These are phyloP conservation scores for Yarrowia sp. DNA, from an alignment of 805 yeast genomes.

Conservation along the genomic window DNA sequence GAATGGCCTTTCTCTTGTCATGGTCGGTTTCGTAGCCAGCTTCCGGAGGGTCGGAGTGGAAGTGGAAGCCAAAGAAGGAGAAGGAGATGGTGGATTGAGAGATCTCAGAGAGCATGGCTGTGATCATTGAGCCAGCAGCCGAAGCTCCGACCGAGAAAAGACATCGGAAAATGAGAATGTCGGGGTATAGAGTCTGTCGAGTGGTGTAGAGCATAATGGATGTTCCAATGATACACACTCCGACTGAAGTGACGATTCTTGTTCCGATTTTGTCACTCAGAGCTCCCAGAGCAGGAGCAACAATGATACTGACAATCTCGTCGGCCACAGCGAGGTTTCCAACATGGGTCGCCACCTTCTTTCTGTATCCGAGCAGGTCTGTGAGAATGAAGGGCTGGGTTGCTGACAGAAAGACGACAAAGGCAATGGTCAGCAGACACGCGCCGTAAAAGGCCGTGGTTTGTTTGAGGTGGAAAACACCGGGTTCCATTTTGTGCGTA, in stretches of 20 bases:
- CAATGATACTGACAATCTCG: slow-evolving; percentile 60
- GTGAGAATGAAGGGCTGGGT: slow-evolving; percentile 57
- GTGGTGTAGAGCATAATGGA: slow-evolving; percentile 60
- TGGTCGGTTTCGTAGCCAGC: slow-evolving; percentile 40
- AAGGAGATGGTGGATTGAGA: slow-evolving; percentile 43
- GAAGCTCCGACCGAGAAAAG: slow-evolving; percentile 68
- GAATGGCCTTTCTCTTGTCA: slow-evolving; percentile 57
- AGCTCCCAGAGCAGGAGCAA: slow-evolving; percentile 70
- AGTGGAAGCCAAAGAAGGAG: slow-evolving; percentile 45
- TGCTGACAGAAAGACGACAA: slow-evolving; percentile 55
- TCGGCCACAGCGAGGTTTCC: slow-evolving; percentile 64
- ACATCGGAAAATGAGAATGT: slow-evolving; percentile 58
- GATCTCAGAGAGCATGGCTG: slow-evolving; percentile 65
- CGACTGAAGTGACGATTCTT: slow-evolving; percentile 57
- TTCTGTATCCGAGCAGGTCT: slow-evolving; percentile 50
- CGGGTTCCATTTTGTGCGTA: slow-evolving; percentile 15
- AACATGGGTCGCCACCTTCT: slow-evolving; percentile 53
- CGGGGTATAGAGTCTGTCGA: slow-evolving; percentile 57
- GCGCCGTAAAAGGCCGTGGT: slow-evolving; percentile 34
- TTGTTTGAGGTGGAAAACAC: slow-evolving; percentile 32
- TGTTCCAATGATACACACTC: slow-evolving; percentile 58
- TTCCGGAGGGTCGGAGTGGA: slow-evolving; percentile 46
- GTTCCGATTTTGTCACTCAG: slow-evolving; percentile 69
- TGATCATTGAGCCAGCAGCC: slow-evolving; percentile 62
- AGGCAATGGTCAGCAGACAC: slow-evolving; percentile 54